Evolutionary conservation across 1,284 basidiomycete genomes (phyloP).

Genomic region (Apiotrichum brassicae): DNA sequence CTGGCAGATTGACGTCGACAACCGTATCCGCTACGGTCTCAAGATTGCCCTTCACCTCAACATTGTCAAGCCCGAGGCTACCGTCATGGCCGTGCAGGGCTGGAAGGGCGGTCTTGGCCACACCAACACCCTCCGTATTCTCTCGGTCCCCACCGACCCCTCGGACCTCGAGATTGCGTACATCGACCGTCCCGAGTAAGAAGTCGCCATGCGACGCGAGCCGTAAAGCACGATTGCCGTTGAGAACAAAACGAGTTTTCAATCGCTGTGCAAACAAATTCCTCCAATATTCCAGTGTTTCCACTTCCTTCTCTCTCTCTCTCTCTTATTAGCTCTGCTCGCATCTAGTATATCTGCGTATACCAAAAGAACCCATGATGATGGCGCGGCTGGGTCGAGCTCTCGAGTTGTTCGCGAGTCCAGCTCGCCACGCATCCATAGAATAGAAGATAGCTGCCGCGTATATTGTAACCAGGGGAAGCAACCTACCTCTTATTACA

Average conservation of each 20-base stretch:
- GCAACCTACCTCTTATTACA: not conserved
- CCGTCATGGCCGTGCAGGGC: slow-evolving; percentile 92
- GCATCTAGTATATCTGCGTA: not conserved
- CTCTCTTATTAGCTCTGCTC: not conserved
- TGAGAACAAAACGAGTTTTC: no score
- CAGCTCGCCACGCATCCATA: not conserved
- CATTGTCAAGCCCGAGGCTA: slow-evolving; percentile 82
- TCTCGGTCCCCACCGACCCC: slow-evolving; percentile 69
- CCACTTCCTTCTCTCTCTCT: not conserved
- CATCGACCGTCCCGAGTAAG: slow-evolving; percentile 20
- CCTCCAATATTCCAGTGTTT: no score
- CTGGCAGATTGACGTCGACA: slow-evolving; percentile 91
- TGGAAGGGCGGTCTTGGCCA: slow-evolving; percentile 98
- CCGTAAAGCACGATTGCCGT: no score
- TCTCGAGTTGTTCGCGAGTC: not conserved
- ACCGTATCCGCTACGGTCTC: slow-evolving; percentile 64
- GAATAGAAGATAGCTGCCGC: slow-evolving; percentile 2
- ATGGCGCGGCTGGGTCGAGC: no score
- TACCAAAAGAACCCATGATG: not conserved
- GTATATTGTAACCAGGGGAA: not conserved
- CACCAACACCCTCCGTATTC: slow-evolving; percentile 50
- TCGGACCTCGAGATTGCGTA: slow-evolving; percentile 65
- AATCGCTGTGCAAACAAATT: no score
- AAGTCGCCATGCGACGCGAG: no score
- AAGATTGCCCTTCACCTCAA: slow-evolving; percentile 78